Evolutionary conservation across 2,329 filamentous ascomycete species (phyloP).

Genomic region (Alternaria sp.): DNA sequence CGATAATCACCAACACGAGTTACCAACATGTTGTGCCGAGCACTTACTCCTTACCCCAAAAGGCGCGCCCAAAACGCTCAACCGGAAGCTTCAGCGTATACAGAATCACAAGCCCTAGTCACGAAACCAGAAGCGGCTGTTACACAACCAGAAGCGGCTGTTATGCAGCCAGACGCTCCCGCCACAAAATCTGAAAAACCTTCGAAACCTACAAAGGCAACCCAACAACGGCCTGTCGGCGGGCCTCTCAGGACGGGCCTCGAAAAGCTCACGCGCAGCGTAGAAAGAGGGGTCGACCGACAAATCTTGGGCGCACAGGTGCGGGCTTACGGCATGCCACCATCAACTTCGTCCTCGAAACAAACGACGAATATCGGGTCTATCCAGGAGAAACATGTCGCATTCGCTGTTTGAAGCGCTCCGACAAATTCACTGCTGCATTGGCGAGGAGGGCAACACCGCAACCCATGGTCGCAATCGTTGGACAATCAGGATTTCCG

Average conservation of each 20-base stretch:
- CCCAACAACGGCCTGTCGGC: not conserved
- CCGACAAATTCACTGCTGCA: too few species aligned
- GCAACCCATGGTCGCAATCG: too few species aligned
- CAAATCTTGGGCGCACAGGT: constrained; percentile 21
- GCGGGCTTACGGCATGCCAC: constrained; percentile 11
- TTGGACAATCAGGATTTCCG: too few species aligned
- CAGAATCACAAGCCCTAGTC: not conserved
- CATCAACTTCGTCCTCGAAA: not conserved
- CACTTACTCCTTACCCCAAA: not conserved
- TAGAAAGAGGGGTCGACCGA: constrained; percentile 20
- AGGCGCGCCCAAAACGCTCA: not conserved
- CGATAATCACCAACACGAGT: not conserved
- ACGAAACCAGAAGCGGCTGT: not conserved
- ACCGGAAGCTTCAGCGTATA: not conserved
- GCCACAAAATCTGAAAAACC: not conserved
- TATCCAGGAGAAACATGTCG: not conserved
- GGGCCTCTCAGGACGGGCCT: constrained; percentile 16
- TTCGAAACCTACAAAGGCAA: not conserved
- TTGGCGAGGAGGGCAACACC: too few species aligned
- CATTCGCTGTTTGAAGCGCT: not conserved
- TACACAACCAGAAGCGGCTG: not conserved
- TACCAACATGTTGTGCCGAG: not conserved
- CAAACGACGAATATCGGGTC: not conserved
- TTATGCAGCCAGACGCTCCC: not conserved
- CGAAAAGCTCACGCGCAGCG: constrained; percentile 3